Base-by-base conservation (phyloP, 345 rosid genomes). In the Euphorbia peplus region DNA sequence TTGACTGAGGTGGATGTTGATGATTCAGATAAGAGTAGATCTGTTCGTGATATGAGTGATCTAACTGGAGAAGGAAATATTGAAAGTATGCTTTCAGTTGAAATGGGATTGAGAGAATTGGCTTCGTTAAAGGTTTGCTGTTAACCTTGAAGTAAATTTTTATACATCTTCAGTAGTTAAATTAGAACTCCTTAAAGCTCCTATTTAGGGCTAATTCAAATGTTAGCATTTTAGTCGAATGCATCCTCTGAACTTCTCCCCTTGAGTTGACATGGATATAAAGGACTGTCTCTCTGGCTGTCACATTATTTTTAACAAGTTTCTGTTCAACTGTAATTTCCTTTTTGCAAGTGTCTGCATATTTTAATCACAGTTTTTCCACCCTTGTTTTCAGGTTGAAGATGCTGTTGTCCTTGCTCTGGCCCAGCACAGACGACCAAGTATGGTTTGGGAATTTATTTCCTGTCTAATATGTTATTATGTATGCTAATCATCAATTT, bases 1-100 rank as follows among this genome's bases (percentile, higher is more conserved):
- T 66, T 60, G 29, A 74, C 60, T 69, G 73, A 65, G 67, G 44
- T 82, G 91, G 97, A 82, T 70, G 83, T 75, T 66, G 82, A 71
- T 54, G 82, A 82, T 76, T 78, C 79, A 52, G 92, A 85, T 53
- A 70, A 85, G 79, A 78, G 78, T 72, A 86, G 86, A 73, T 68
- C 69, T 70, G 73, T 58, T n/a, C 85, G 85, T 28, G 90, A 84
- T 76, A 67, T 87, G 78, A 88, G 80, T 81, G 93, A 88, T 72
- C 76, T 95, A 67, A 85, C 90, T 0, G 97, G 97, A 82, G 99
- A 95, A 83, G 98, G 98, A 76, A 95, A 92, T 83, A 92, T 95
- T 32, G 99, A 95, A 85, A 90, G 90, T 75, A 90, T 92, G 92
- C 98, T 92, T 73, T 89, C 97, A 53, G 97, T 95, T 76, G 97